Evolutionary conservation across 192 early-diverging fungal species (phyloP), one percentile per base, ranked within the genome.

Genomic region (Funneliformis mosseae): DNA sequence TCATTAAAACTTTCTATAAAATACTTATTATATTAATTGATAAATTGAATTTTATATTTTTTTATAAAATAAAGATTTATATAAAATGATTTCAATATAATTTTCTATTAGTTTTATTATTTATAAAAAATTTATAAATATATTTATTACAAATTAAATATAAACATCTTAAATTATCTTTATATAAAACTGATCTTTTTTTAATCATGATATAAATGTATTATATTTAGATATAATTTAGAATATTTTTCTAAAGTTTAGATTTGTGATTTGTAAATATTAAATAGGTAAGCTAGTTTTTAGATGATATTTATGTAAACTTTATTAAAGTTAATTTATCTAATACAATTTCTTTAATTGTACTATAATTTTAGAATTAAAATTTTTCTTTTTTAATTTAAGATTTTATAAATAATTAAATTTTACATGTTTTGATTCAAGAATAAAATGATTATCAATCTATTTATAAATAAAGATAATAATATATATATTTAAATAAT

Each of bases 131-230:
- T 41, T 59, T 23, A 59, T 59, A 74, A 10, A 50, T 50, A 59
- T n/a, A 74, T 14, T 74, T 33, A 39, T 59, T 59, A 38, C 73
- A 74, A 43, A 59, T 59, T 59, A 18, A 39, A 60, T 33, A 74
- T 18, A 74, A 60, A 18, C 50, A 33, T 59, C 50, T 33, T 9
- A 74, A 23, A 74, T 74, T 27, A 28, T 74, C 28, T 41, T 18
- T 18, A 33, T 74, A 74, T 59, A 39, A 2, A 59, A 59, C 21
- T 25, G 4, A 38, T 25, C 50, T 18, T 1, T 11, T 38, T 74
- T 9, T 41, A 59, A 59, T 59, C 25, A 5, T 59, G 45, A 14
- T 27, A 74, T 59, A 74, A 74, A 74, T 28, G 11, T 4, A 74
- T 74, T 18, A 25, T 6, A 74, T 59, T 18, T 59, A 14, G 46